phyloP scores from a whole-genome alignment of 2,329 filamentous ascomycete species.

The Trichoderma sp. region DNA sequence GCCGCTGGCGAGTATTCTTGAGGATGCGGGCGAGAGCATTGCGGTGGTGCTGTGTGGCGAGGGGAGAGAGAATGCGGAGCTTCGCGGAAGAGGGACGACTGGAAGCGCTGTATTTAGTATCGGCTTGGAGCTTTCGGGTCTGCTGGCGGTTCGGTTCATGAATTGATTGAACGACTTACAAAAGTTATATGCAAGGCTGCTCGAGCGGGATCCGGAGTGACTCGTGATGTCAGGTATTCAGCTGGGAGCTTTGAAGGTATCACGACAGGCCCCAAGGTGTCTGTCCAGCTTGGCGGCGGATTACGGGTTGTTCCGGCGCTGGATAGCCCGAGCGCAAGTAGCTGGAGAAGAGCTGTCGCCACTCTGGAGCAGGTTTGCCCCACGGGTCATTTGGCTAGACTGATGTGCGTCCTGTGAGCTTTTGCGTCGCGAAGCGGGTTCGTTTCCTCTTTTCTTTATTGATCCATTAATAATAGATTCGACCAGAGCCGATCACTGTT shows the following conservation, averaged over 20 bases:
- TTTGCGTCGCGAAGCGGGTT: background rate
- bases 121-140: background rate
- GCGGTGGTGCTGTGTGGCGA: slow-evolving; percentile 29
- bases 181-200: slow-evolving; percentile 28
- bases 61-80: slow-evolving; percentile 14
- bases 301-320: slow-evolving; percentile 30
- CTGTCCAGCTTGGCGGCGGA: slow-evolving; percentile 18
- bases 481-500: background rate
- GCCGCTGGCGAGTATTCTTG: slow-evolving; percentile 49
- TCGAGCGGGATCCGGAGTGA: background rate
- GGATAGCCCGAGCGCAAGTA: slow-evolving; percentile 5
- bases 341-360: slow-evolving; percentile 15
- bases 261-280: background rate
- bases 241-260: background rate
- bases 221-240: no score
- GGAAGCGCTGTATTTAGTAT: slow-evolving; percentile 27
- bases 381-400: background rate
- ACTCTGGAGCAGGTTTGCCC: slow-evolving; percentile 6
- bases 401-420: background rate
- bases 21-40: slow-evolving; percentile 45
- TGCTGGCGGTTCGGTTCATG: background rate
- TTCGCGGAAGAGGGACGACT: slow-evolving; percentile 7
- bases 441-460: background rate
- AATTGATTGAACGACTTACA: slow-evolving; percentile 23
- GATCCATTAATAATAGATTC: background rate